A percentile compares a stretch with the other conserved stretches of the same genome.
Evolutionary conservation across 129 eudicot species (phyloP).

Genomic region (Chrysanthemum lavandulifolium): DNA sequence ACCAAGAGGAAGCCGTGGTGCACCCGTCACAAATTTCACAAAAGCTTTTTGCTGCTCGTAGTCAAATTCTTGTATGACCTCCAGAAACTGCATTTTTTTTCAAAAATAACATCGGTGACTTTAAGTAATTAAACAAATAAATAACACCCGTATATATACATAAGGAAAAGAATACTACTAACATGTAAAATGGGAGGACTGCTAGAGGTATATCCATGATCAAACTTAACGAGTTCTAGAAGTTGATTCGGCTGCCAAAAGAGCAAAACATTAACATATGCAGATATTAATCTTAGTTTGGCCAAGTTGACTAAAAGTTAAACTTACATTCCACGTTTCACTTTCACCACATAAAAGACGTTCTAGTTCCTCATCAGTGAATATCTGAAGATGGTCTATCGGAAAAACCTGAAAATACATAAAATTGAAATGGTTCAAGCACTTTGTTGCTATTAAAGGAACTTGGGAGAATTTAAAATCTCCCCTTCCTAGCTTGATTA

Average conservation of each 20-base stretch:
- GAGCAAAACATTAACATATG: constrained; percentile 16
- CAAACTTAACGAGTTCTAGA: constrained; percentile 83
- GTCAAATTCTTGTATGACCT: constrained; percentile 67
- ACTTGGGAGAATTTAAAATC: neutral
- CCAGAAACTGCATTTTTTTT: constrained; percentile 56
- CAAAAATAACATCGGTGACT: neutral
- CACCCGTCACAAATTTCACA: constrained; percentile 89
- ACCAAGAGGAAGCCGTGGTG: constrained; percentile 95
- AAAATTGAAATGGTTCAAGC: constrained; percentile 10
- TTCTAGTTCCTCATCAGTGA: constrained; percentile 88
- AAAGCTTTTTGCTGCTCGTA: constrained; percentile 71
- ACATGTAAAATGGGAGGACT: constrained; percentile 84
- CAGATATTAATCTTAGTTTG: neutral
- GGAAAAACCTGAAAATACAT: constrained; percentile 67
- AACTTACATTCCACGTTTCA: constrained; percentile 78
- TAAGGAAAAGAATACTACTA: constrained; percentile 16
- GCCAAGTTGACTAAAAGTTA: constrained; percentile 36
- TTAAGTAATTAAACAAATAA: neutral
- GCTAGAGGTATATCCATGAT: constrained; percentile 93
- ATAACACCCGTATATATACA: neutral
- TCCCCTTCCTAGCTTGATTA: too few relatives aligned
- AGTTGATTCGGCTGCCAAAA: constrained; percentile 67
- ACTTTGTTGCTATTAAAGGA: neutral
- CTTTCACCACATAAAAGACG: constrained; percentile 85
- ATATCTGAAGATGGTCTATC: constrained; percentile 57